Conservation (phyloP, 2,329 filamentous ascomycete species). For the Hymenoscyphus salicellus region DNA sequence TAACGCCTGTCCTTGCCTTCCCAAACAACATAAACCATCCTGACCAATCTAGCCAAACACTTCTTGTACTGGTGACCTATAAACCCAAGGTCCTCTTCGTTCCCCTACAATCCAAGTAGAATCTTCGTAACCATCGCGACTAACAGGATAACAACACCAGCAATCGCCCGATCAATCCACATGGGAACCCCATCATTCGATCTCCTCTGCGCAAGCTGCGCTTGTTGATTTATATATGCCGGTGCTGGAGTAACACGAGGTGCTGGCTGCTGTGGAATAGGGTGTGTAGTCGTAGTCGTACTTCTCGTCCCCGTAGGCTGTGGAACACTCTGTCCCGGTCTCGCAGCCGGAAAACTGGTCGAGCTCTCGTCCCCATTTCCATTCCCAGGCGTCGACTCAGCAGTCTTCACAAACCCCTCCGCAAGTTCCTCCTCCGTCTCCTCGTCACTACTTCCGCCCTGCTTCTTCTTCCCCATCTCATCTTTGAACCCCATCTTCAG, state of each 20-base stretch:
- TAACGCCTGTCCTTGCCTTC: too few relatives aligned
- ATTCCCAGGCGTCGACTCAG: too few relatives aligned
- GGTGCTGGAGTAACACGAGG: conserved; percentile 1
- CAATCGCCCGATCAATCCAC: conserved; percentile 81
- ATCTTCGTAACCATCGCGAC: conserved; percentile 66
- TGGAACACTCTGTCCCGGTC: conserved; percentile 35
- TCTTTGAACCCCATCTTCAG: conserved; percentile 67
- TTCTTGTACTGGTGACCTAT: too few relatives aligned
- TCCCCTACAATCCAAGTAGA: conserved; percentile 22
- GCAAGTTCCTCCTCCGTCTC: conserved; percentile 50
- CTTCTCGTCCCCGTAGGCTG: conserved; percentile 33
- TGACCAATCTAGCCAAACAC: too few relatives aligned
- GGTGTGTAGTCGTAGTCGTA: conserved; percentile 16
- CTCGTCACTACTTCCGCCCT: conserved; percentile 1
- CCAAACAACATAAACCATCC: too few relatives aligned
- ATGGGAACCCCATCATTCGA: conserved; percentile 52
- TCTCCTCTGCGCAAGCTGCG: conserved; percentile 25
- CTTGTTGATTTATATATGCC: conserved; percentile 20
- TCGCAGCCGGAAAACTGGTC: conserved; percentile 26
- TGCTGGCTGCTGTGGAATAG: conserved; percentile 10
- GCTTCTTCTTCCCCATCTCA: conserved; percentile 53
- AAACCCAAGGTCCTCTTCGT: too few relatives aligned
- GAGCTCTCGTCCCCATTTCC: conserved; percentile 5
- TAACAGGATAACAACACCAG: conserved; percentile 66
- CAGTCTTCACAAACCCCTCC: conserved; percentile 57